Percentiles rank a stretch among this genome's conserved stretches.
These are phyloP conservation scores for Xylaria sp. DNA, from an alignment of 2,329 filamentous ascomycete species.

Conservation along the genomic window DNA sequence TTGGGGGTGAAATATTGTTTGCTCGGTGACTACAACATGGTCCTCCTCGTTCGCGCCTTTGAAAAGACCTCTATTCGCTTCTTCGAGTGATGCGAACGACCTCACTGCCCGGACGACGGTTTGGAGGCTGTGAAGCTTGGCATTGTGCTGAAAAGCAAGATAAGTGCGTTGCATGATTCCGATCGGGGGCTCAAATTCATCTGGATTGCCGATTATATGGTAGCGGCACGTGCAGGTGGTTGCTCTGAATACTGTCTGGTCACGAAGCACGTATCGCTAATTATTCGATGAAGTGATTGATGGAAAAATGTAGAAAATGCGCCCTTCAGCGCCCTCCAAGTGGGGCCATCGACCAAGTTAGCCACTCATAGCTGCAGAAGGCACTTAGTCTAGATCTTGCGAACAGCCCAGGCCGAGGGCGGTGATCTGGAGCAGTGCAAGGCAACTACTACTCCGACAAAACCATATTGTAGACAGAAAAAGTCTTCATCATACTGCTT, in stretches of 20 bases:
- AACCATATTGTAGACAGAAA: not conserved
- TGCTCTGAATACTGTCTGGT: slow-evolving; percentile 3
- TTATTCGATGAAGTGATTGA: slow-evolving; percentile 15
- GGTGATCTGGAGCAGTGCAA: slow-evolving; percentile 10
- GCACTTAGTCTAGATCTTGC: slow-evolving; percentile 9
- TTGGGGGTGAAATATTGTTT: slow-evolving; percentile 81
- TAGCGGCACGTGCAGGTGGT: not conserved
- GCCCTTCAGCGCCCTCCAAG: slow-evolving; percentile 35
- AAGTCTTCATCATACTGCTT: slow-evolving; percentile 7
- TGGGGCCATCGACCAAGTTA: slow-evolving; percentile 30
- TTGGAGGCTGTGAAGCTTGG: slow-evolving; percentile 48
- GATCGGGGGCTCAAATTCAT: not conserved
- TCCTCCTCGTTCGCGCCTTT: slow-evolving; percentile 64
- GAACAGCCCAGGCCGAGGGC: slow-evolving; percentile 2
- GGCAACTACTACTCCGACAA: not conserved
- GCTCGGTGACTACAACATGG: slow-evolving; percentile 68
- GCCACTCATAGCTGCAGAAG: slow-evolving; percentile 30
- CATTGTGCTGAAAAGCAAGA: slow-evolving; percentile 54
- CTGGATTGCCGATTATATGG: not conserved
- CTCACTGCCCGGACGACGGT: slow-evolving; percentile 56
- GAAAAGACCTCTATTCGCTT: slow-evolving; percentile 65
- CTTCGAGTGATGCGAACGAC: slow-evolving; percentile 61
- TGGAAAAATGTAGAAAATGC: slow-evolving; percentile 31
- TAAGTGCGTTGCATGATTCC: slow-evolving; percentile 53
- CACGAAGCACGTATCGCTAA: slow-evolving; percentile 8